Base-by-base conservation (phyloP, 352 stramenopile genomes). In the Phytophthora quininea region DNA sequence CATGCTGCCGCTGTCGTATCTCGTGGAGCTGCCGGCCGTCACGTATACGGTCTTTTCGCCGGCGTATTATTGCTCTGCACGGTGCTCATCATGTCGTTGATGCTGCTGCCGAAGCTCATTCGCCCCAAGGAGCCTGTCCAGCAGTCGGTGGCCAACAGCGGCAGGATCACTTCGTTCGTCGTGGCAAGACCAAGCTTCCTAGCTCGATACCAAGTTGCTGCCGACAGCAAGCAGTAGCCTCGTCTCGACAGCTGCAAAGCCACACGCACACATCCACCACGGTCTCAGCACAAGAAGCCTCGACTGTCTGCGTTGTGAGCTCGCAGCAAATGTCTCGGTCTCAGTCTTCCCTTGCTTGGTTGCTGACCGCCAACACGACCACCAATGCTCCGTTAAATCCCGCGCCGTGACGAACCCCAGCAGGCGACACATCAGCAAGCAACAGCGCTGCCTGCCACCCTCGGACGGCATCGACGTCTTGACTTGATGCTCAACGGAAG, bases 1-100 rank as follows among this genome's bases (percentile, higher is more conserved):
- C 9, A 62, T 85, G 4, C 31, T 85, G 8, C 62, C 71, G 32
- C 55, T 85, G n/a, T 62, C 77, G 8, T 85, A 85, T 47, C 43
- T 82, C n/a, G 71, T 80, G 3, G 49, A 74, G 0, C 32, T 85
- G 50, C 49, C 73, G 0, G 62, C 62, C 1, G 14, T 62, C 0
- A 56, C 61, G n/a, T 74, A 77, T 19, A 77, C 68, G 43, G 40
- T 53, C 11, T 82, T 82, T 49, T 74, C 5, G 46, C 71, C 2
- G 45, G 27, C 6, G 30, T 59, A 11, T 48, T 82, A 3, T 19
- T 78, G 8, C 4, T 85, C 4, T 74, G 68, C 47, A 73, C 67
- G 15, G 31, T 51, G 1, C 32, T 71, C 10, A 64, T 76, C 12
- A 73, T 73, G 63, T 30, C 35, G 2, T 30, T 83, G 37, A 75